Evolutionary conservation across 176 grass and related monocot genomes (phyloP).

Genomic region (Tillandsia fasciculata): DNA sequence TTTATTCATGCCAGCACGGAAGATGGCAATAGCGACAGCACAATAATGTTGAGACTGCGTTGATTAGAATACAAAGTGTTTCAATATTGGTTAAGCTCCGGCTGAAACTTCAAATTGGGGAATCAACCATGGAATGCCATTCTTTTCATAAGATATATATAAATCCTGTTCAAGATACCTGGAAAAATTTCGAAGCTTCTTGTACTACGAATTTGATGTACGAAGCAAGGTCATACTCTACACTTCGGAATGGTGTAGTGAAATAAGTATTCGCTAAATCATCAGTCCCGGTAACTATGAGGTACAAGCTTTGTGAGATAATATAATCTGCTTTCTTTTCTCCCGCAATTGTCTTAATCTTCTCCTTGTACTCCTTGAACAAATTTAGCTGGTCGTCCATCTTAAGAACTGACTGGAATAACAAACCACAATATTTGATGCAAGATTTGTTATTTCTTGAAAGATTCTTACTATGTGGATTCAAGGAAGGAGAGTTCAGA

Average conservation of each 20-base stretch:
- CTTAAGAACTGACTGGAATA: constrained; percentile 45
- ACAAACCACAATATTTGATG: not conserved
- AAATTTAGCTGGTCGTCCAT: constrained; percentile 70
- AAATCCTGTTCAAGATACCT: constrained; percentile 21
- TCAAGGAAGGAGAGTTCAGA: not conserved
- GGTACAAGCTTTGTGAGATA: constrained; percentile 49
- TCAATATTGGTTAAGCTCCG: not conserved
- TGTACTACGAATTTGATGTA: constrained; percentile 63
- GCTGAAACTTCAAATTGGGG: no score
- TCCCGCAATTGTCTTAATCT: constrained; percentile 41
- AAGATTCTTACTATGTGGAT: not conserved
- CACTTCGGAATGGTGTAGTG: constrained; percentile 47
- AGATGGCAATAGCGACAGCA: no score
- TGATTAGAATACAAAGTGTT: no score
- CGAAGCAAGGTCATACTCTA: constrained; percentile 59
- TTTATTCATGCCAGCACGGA: no score
- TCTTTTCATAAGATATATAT: not conserved
- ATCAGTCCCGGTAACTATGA: constrained; percentile 50
- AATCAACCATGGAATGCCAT: not conserved
- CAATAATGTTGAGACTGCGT: no score
- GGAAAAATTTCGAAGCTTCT: constrained; percentile 55
- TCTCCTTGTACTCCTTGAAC: constrained; percentile 85
- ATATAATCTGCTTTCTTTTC: constrained; percentile 30
- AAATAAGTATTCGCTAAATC: constrained; percentile 94
- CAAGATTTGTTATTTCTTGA: not conserved